These are phyloP conservation scores for Excoecaria cochinchinensis DNA, from an alignment of 345 rosid genomes.

Conservation along the genomic window DNA sequence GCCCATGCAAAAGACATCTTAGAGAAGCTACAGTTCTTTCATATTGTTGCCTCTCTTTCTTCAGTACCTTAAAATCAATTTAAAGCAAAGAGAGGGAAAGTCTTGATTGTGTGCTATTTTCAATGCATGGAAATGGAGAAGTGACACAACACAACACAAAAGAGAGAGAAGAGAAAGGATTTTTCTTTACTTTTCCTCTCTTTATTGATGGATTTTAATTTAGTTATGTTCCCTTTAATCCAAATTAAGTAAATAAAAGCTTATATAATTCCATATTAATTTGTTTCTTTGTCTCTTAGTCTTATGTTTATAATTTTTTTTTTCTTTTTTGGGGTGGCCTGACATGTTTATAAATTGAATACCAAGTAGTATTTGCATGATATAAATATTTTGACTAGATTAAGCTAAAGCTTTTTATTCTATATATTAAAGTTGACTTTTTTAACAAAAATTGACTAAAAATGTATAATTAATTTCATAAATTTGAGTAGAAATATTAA, in stretches of 20 bases:
- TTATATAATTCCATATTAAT: background rate
- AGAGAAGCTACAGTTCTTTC: slow-evolving; percentile 76
- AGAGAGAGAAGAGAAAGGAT: slow-evolving; percentile 12
- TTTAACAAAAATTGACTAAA: too few relatives aligned
- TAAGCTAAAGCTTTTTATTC: too few relatives aligned
- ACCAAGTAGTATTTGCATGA: too few relatives aligned
- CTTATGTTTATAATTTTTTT: background rate
- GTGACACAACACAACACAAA: background rate
- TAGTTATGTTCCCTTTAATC: slow-evolving; percentile 30
- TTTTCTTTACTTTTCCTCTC: slow-evolving; percentile 4
- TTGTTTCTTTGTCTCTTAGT: background rate
- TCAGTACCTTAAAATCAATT: slow-evolving; percentile 28
- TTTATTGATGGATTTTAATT: slow-evolving; percentile 7
- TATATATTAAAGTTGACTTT: too few relatives aligned
- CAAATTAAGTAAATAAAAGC: slow-evolving; percentile 21
- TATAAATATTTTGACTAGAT: too few relatives aligned
- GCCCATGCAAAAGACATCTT: slow-evolving; percentile 72
- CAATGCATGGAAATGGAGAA: slow-evolving; percentile 7
- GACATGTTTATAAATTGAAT: too few relatives aligned
- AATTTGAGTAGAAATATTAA: too few relatives aligned
- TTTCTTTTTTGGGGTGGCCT: too few relatives aligned
- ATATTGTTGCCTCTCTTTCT: slow-evolving; percentile 83
- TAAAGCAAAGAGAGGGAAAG: background rate
- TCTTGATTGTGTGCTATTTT: background rate
- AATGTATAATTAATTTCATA: too few relatives aligned